Conservation (phyloP, 495 filamentous ascomycete species). For the Filosporella fistucella region DNA sequence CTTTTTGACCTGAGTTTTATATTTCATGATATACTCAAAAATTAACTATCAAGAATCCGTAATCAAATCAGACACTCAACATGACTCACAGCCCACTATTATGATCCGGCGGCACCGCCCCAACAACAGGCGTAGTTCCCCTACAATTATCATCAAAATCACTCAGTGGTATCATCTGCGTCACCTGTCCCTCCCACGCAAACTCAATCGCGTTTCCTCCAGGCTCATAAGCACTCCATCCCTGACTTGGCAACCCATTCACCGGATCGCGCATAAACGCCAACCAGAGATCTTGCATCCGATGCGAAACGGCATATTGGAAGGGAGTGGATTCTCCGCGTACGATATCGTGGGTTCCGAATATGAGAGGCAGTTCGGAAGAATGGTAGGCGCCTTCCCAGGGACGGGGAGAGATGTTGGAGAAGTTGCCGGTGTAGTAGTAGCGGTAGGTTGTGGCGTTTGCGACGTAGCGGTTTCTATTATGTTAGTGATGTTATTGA, state of each 20-base stretch:
- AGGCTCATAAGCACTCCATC: not conserved
- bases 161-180: no score
- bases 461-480: constrained; percentile 13
- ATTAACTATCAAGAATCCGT: no score
- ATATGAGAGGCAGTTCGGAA: constrained; percentile 37
- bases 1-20: no score
- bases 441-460: constrained; percentile 43
- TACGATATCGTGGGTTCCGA: constrained; percentile 35
- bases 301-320: constrained; percentile 29
- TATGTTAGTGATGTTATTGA: constrained; percentile 29
- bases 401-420: constrained; percentile 52
- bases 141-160: no score
- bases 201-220: no score
- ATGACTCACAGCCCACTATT: no score
- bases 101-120: no score
- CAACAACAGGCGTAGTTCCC: no score
- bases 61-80: no score
- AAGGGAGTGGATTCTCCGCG: constrained; percentile 26
- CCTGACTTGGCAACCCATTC: not conserved
- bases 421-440: constrained; percentile 45
- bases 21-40: no score
- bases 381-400: constrained; percentile 42
- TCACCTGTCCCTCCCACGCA: no score
- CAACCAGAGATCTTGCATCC: constrained; percentile 35
- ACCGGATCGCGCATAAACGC: not conserved